Percentiles rank a stretch among this genome's conserved stretches.
phyloP scores from a whole-genome alignment of 2,329 filamentous ascomycete genomes.

The Alternaria arborescens region DNA sequence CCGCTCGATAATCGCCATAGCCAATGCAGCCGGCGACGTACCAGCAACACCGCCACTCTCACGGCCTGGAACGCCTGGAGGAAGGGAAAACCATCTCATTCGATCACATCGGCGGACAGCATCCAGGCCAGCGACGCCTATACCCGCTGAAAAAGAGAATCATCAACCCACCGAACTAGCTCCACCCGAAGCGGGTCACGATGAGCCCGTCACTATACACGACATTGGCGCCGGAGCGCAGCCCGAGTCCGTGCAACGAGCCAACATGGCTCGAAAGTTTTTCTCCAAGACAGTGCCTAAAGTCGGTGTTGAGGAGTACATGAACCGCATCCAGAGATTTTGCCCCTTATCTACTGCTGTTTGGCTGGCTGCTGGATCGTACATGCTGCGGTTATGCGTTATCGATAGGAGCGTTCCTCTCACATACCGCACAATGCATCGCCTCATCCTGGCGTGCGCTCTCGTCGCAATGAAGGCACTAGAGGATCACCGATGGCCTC shows the following conservation, averaged over 20 bases:
- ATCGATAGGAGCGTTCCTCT: conserved; percentile 79
- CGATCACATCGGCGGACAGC: conserved; percentile 46
- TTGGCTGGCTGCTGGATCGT: conserved; percentile 86
- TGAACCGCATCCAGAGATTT: conserved; percentile 85
- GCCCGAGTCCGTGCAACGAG: conserved; percentile 79
- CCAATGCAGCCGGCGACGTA: conserved; percentile 77
- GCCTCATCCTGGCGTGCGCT: conserved; percentile 82
- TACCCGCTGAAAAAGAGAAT: conserved; percentile 52
- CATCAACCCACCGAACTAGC: conserved; percentile 53
- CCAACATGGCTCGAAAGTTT: conserved; percentile 89
- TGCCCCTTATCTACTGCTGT: conserved; percentile 95
- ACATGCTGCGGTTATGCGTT: conserved; percentile 82
- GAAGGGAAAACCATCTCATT: conserved; percentile 38
- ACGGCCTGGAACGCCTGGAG: conserved; percentile 65
- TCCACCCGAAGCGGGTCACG: conserved; percentile 60
- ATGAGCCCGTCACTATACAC: conserved; percentile 57
- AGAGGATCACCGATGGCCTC: conserved; percentile 90
- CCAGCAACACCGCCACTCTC: conserved; percentile 79
- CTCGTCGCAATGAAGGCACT: conserved; percentile 92
- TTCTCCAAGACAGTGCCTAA: conserved; percentile 88
- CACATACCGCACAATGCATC: conserved; percentile 84
- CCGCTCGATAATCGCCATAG: conserved; percentile 65
- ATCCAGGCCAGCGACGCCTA: conserved; percentile 51
- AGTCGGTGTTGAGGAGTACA: conserved; percentile 83
- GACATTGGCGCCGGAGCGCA: conserved; percentile 71